Evolutionary conservation across 1,284 basidiomycete species (phyloP).

Genomic region (Dichomitus squalens): DNA sequence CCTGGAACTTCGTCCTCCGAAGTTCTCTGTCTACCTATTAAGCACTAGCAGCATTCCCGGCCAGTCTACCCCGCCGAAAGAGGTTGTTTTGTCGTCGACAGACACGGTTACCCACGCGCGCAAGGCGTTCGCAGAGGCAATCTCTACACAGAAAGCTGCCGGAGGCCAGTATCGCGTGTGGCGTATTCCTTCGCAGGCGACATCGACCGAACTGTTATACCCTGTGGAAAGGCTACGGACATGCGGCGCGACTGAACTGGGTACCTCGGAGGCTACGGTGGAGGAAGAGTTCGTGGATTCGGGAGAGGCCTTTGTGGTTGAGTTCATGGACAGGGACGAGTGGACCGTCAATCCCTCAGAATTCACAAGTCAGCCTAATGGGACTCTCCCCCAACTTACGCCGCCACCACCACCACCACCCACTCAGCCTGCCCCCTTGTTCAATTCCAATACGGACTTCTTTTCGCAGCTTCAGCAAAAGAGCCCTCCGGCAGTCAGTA

Average conservation of each 20-base stretch:
- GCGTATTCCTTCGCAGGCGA: slow-evolving; percentile 43
- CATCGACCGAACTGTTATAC: slow-evolving; percentile 22
- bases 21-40: slow-evolving; percentile 62
- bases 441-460: slow-evolving; percentile 57
- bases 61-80: slow-evolving; percentile 17
- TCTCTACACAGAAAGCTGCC: slow-evolving; percentile 29
- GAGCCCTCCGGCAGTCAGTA: slow-evolving; percentile 26
- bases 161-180: slow-evolving; percentile 56
- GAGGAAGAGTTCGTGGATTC: slow-evolving; percentile 61
- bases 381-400: background rate
- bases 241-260: slow-evolving; percentile 41
- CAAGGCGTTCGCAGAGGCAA: slow-evolving; percentile 22
- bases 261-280: slow-evolving; percentile 45
- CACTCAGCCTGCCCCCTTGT: slow-evolving; percentile 37
- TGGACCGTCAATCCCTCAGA: slow-evolving; percentile 49
- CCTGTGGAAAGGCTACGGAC: slow-evolving; percentile 37
- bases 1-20: slow-evolving; percentile 83
- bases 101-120: slow-evolving; percentile 39
- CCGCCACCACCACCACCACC: slow-evolving; percentile 19
- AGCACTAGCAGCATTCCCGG: slow-evolving; percentile 11
- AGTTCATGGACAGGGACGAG: slow-evolving; percentile 46
- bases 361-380: slow-evolving; percentile 17
- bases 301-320: slow-evolving; percentile 68
- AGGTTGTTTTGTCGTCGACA: slow-evolving; percentile 48
- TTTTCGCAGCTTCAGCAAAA: slow-evolving; percentile 49